phyloP scores from a whole-genome alignment of 345 rosid species.

The Kernera saxatilis region DNA sequence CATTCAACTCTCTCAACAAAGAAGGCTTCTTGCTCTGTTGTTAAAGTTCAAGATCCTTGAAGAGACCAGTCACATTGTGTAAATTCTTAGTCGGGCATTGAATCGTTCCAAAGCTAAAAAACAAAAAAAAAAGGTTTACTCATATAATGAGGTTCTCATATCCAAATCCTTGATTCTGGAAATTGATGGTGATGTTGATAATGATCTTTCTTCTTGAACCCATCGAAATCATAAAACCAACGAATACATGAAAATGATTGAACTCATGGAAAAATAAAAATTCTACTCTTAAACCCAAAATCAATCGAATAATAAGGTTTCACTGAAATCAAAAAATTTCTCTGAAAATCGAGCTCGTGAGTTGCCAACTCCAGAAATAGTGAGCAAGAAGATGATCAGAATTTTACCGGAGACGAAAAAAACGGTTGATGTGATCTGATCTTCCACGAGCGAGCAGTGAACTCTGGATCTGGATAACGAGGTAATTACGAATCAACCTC shows the following conservation, averaged over 20 bases:
- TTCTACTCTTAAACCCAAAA: background rate
- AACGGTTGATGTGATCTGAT: slow-evolving; percentile 9
- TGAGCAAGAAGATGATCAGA: background rate
- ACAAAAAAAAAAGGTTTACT: background rate
- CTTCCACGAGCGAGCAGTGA: slow-evolving; percentile 8
- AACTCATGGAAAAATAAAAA: background rate
- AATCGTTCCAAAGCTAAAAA: slow-evolving; percentile 4
- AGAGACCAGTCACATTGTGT: background rate
- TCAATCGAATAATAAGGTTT: background rate
- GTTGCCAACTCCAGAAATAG: background rate
- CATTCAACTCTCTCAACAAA: slow-evolving; percentile 8
- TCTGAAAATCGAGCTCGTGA: background rate
- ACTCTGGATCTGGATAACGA: background rate
- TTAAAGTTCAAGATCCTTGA: slow-evolving; percentile 17
- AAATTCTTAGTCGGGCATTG: background rate
- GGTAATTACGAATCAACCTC: background rate
- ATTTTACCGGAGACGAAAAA: background rate
- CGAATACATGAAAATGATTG: background rate
- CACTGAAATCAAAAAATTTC: background rate
- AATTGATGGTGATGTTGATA: background rate
- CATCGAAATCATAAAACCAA: background rate
- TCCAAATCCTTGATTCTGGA: background rate
- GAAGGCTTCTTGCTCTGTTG: background rate
- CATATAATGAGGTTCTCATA: background rate
- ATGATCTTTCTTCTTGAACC: background rate